Evolutionary conservation across 305 asterid genomes (phyloP), one percentile per base, ranked within the genome.

Genomic region (Solanum hybrid): DNA sequence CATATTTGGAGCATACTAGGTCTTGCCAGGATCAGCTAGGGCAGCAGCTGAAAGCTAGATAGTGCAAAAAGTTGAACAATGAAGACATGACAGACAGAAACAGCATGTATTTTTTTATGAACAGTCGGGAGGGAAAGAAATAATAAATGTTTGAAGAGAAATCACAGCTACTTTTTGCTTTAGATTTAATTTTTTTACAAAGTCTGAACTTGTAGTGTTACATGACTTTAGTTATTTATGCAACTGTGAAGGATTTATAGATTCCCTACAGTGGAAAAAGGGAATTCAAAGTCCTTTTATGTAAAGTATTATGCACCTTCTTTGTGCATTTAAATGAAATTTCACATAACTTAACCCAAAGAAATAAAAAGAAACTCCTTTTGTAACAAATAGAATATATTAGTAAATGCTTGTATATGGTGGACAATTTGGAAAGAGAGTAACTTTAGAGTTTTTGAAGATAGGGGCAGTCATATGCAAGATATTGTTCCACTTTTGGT

Each of bases 391-490:
- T 24, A 37, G 7, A 78, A 79, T 78, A 78, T 78, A 22, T n/a
- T 36, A 22, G 84, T 78, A 12, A 27, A 71, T 71, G 77, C 17
- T 24, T 71, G 77, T 11, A 24, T 72, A 72, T 27, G 0, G 78
- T 72, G 78, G 22, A 12, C 35, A 26, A 0, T 71, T 26, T 26
- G 10, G 78, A 71, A 71, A 71, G 35, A 26, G 34, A 71, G 10
- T 0, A 71, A 72, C 35, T 27, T 35, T 0, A 12, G 9, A 72
- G 5, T 12, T 27, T 27, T 26, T 71, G 0, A 71, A 71, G 2
- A 71, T 71, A 5, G 77, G 32, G 32, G 77, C 17, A 71, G 32
- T 71, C 78, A 12, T 26, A 2, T 72, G 78, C 78, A 72, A 35
- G 35, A 72, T 27, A 72, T 1, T 1, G 78, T 72, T 72, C 78